Conservation (phyloP, 2,329 filamentous ascomycete genomes). For the Phyllosticta citrichinensis region DNA sequence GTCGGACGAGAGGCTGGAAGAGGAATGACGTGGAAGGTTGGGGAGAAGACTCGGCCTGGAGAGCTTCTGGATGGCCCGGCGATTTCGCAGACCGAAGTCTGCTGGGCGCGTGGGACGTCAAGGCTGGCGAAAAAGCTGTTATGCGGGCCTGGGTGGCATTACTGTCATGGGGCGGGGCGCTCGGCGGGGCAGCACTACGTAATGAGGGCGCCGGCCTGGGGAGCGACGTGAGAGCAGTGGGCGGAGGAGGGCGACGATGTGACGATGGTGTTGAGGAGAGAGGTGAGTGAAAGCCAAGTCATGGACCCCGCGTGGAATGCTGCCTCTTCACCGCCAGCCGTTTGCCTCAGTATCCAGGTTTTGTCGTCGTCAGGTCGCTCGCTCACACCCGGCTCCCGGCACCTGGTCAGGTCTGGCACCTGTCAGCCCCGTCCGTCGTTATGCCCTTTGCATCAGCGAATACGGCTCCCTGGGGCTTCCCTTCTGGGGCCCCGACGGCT, state of each 20-base stretch:
- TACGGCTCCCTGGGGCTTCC: background rate
- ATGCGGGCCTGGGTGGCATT: conserved; percentile 7
- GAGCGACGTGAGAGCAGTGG: background rate
- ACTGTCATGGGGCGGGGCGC: conserved; percentile 6
- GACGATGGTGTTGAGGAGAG: background rate
- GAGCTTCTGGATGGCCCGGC: conserved; percentile 9
- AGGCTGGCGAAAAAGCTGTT: conserved; percentile 9
- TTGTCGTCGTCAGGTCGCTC: background rate
- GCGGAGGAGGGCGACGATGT: background rate
- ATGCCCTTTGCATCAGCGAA: background rate
- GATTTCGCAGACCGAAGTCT: conserved; percentile 14
- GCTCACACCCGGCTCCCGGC: background rate
- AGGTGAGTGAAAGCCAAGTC: no score
- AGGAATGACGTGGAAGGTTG: conserved; percentile 4
- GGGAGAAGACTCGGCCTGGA: conserved; percentile 3
- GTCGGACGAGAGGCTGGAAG: conserved; percentile 13
- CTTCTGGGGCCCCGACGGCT: background rate
- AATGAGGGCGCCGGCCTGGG: conserved; percentile 13
- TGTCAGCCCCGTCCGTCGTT: background rate
- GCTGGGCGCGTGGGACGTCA: conserved; percentile 12
- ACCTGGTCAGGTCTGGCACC: background rate
- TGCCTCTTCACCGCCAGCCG: background rate
- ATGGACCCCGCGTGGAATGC: background rate
- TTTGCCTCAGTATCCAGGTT: background rate
- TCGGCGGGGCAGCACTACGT: conserved; percentile 11